Evolutionary conservation across 192 early-diverging fungal genomes (phyloP), one percentile per base, ranked within the genome.

Genomic region (Pilobolus umbonatus): DNA sequence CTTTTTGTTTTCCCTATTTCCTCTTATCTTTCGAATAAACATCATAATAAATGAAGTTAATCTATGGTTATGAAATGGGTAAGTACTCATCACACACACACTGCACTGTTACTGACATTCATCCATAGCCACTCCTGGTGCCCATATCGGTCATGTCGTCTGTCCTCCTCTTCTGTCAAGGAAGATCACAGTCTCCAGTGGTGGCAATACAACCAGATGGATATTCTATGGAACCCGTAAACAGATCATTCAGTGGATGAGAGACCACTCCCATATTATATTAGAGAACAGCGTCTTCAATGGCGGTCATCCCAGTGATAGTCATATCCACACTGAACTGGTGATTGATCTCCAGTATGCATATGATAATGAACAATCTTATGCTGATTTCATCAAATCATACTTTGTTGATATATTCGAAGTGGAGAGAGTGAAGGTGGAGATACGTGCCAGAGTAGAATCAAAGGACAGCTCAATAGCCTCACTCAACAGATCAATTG

Each of bases 171-270:
- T 75, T 36, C 64, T 75, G 2, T 61, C 61, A 5, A 53, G 62
- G 0, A 75, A 75, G 55, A 73, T 79, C 44, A 66, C 71, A 1
- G 62, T 79, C 43, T 76, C 77, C 4, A 67, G 67, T 12, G 69
- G 62, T 11, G 44, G 46, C 9, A 72, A 73, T 44, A 75, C 68
- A 19, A 71, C 65, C 5, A 70, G 68, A 4, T 79, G 72, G 60
- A 64, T 73, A 31, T 79, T 79, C 39, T 60, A 76, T 35, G 77
- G 77, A 15, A 79, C 74, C 17, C 72, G 75, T 28, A 65, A 62
- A 2, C 71, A 75, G 35, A 76, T 79, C 26, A 47, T 79, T 6
- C 68, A 75, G 30, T 79, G 77, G 77, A 71, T 73, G 44, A 62
- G 64, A 0, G 10, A 59, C 15, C 68, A 70, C 44, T 28, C 49